Base-by-base conservation (phyloP, 257 asterid species). In the Catharanthus roseus region DNA sequence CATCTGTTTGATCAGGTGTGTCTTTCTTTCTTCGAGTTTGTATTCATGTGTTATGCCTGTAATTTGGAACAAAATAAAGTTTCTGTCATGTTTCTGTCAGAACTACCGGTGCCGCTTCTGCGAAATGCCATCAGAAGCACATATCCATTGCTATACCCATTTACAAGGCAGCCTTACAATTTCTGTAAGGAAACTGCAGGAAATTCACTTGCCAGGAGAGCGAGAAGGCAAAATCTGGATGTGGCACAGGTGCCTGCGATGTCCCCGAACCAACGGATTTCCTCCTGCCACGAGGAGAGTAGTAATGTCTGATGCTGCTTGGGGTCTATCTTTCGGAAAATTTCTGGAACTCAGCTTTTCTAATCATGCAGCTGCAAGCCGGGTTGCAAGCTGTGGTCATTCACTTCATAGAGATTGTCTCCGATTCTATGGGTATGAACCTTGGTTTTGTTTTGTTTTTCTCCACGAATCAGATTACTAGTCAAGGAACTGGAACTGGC, bases 401-500 rank as follows among this genome's bases (percentile, higher is more conserved):
- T 88, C 95, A 72, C 86, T 90, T 77, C 95, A 88, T 62, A 82
- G 95, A 85, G 96, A 90, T 53, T 90, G 95, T 84, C 92, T 90
- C 50, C 88, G 95, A 60, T 86, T 86, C 82, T 90, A 88, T 79
- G 96, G 96, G 96, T 90, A 82, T 41, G 71, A 13, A 18, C 63
- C 75, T 36, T 65, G 69, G 60, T 53, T 69, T 55, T 50, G 16
- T 44, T 12, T 44, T 44, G 10, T 4, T 45, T 10, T 13, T n/a
- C n/a, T n/a, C n/a, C n/a, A n/a, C n/a, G n/a, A n/a, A n/a, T n/a
- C n/a, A n/a, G n/a, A n/a, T n/a, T n/a, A n/a, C n/a, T n/a, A n/a
- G n/a, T n/a, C n/a, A n/a, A n/a, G n/a, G n/a, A n/a, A n/a, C n/a
- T n/a, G n/a, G n/a, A n/a, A n/a, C n/a, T n/a, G n/a, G n/a, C n/a